Evolutionary conservation across 2,329 filamentous ascomycete species (phyloP).

Genomic region (Thielaviopsis populi): DNA sequence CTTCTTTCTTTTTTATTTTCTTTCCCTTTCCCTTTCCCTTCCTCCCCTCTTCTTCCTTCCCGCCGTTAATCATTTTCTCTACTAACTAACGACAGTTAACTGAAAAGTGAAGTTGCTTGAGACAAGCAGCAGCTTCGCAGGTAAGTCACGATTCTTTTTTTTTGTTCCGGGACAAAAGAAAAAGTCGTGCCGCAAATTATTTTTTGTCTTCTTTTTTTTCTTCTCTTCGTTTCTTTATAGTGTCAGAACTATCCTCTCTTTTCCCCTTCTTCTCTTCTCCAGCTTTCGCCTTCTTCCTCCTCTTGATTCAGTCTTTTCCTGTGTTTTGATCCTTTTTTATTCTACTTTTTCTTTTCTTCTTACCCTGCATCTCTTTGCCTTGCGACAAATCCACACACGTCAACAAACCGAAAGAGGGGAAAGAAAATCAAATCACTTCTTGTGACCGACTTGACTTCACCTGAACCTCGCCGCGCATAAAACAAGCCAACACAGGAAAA

Average conservation of each 20-base stretch:
- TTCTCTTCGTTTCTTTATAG: conserved; percentile 7
- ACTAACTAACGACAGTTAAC: conserved; percentile 1
- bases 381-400: conserved; percentile 3
- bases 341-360: conserved; percentile 1
- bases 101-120: background rate
- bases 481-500: background rate
- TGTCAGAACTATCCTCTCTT: background rate
- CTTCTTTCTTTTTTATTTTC: background rate
- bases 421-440: background rate
- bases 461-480: background rate
- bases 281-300: background rate
- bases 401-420: conserved; percentile 3
- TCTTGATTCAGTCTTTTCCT: conserved; percentile 1
- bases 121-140: conserved; percentile 3
- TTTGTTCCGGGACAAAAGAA: background rate
- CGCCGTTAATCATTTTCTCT: conserved; percentile 1
- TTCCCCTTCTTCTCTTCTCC: conserved; percentile 12
- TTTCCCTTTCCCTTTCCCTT: background rate
- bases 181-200: conserved; percentile 7
- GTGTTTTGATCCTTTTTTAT: background rate
- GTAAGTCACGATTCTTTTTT: background rate
- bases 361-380: background rate
- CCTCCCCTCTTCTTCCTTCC: conserved; percentile 4
- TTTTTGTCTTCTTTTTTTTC: conserved; percentile 6
- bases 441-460: background rate